phyloP scores from a whole-genome alignment of 2,329 filamentous ascomycete genomes.

The Penicillium paneum region DNA sequence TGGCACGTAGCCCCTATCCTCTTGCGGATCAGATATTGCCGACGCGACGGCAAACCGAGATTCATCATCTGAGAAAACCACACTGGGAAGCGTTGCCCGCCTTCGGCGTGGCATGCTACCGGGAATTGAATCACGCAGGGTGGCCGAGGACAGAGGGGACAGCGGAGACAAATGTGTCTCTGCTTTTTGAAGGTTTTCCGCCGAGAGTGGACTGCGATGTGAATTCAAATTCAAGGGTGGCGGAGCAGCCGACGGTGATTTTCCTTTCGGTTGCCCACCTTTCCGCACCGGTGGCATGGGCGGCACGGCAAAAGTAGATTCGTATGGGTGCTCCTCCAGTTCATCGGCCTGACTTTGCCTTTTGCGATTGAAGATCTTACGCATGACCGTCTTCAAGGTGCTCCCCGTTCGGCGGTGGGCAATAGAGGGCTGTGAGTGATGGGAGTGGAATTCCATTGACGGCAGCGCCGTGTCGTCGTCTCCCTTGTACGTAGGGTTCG shows the following conservation, averaged over 20 bases:
- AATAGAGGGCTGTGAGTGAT: conserved; percentile 18
- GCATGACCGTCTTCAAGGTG: conserved; percentile 45
- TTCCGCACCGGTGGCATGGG: conserved; percentile 8
- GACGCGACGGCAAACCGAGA: conserved; percentile 30
- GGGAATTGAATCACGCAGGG: conserved; percentile 21
- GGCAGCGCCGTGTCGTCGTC: conserved; percentile 33
- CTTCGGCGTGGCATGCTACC: conserved; percentile 30
- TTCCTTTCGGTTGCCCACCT: conserved; percentile 17
- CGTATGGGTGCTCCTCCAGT: conserved; percentile 24
- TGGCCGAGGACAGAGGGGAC: conserved; percentile 12
- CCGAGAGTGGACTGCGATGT: conserved; percentile 23
- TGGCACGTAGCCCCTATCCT: conserved; percentile 14
- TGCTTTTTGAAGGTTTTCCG: conserved; percentile 18
- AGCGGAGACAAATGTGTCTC: conserved; percentile 15
- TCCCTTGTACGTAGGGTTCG: conserved; percentile 11
- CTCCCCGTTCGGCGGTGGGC: conserved; percentile 41
- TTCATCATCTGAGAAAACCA: conserved; percentile 44
- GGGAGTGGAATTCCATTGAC: conserved; percentile 27
- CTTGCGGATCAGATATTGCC: conserved; percentile 24
- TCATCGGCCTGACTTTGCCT: conserved; percentile 34
- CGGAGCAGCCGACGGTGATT: conserved; percentile 22
- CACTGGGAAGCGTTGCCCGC: conserved; percentile 45
- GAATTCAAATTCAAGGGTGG: conserved; percentile 27
- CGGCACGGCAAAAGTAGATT: conserved; percentile 17
- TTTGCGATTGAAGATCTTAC: conserved; percentile 44